Evolutionary conservation across 441 rosid genomes (phyloP).

Genomic region (Viola pubescens): DNA sequence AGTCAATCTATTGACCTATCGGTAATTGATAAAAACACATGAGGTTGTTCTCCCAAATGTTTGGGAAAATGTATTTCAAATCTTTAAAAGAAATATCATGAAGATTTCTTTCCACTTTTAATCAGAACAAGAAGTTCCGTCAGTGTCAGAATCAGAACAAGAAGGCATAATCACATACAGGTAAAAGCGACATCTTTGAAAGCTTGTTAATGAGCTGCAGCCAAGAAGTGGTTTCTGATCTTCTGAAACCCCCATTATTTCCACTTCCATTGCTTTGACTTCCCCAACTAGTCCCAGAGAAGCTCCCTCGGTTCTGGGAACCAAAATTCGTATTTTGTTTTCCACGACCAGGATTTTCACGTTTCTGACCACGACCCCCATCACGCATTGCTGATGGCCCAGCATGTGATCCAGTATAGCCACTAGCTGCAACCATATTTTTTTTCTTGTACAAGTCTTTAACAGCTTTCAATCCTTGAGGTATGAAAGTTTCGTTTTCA

Average conservation of each 20-base stretch:
- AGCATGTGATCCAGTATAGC: slow-evolving; percentile 29
- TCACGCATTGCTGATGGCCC: slow-evolving; percentile 54
- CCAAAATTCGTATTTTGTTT: slow-evolving; percentile 78
- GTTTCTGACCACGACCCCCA: slow-evolving; percentile 59
- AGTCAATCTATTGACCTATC: not conserved
- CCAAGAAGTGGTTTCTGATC: slow-evolving; percentile 77
- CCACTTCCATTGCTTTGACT: slow-evolving; percentile 47
- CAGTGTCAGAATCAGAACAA: too few species aligned
- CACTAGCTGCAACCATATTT: slow-evolving; percentile 39
- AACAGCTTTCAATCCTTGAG: slow-evolving; percentile 76
- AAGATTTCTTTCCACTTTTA: too few species aligned
- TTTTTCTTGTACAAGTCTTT: slow-evolving; percentile 71
- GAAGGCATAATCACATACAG: slow-evolving; percentile 46
- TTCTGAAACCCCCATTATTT: slow-evolving; percentile 61
- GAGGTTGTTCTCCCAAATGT: slow-evolving; percentile 7
- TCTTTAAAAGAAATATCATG: too few species aligned
- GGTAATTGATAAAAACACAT: not conserved
- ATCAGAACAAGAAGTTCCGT: not conserved
- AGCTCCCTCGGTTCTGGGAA: slow-evolving; percentile 42
- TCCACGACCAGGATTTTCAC: slow-evolving; percentile 47
- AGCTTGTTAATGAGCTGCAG: slow-evolving; percentile 79
- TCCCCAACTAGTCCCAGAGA: slow-evolving; percentile 31
- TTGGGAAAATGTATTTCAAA: not conserved
- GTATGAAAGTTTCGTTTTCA: slow-evolving; percentile 56
- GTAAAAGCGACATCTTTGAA: slow-evolving; percentile 72